phyloP scores from a whole-genome alignment of 257 asterid genomes.

The Anisodus tanguticus region DNA sequence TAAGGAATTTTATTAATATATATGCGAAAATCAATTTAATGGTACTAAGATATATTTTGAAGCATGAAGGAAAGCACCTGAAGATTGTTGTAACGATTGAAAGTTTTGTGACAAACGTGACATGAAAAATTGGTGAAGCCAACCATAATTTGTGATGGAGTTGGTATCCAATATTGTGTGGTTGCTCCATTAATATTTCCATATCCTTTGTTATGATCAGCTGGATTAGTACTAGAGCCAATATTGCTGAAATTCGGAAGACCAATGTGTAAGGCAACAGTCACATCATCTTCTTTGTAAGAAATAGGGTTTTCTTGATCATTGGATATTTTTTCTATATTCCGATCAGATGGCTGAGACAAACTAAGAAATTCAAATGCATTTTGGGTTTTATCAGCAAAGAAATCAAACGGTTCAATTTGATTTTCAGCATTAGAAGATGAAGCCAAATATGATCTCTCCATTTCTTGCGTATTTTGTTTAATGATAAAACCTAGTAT shows the following conservation, averaged over 20 bases:
- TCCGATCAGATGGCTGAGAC: constrained; percentile 28
- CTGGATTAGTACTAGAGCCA: neutral
- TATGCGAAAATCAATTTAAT: neutral
- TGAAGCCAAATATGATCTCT: constrained; percentile 30
- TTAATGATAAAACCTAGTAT: constrained; percentile 9
- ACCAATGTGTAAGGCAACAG: constrained; percentile 55
- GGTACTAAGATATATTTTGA: neutral
- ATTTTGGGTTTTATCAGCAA: constrained; percentile 40
- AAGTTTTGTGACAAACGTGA: constrained; percentile 70
- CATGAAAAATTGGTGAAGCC: constrained; percentile 81
- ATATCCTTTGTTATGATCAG: constrained; percentile 21
- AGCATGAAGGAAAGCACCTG: constrained; percentile 47
- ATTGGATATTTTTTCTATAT: constrained; percentile 13
- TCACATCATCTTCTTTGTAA: constrained; percentile 42
- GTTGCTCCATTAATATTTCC: constrained; percentile 1
- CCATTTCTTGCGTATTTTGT: constrained; percentile 36
- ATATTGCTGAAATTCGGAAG: constrained; percentile 49
- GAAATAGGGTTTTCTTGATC: constrained; percentile 17
- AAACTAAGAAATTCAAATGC: constrained; percentile 12
- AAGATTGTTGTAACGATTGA: constrained; percentile 82
- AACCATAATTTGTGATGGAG: constrained; percentile 61
- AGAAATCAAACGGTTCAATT: constrained; percentile 58
- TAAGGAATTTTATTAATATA: too few species aligned
- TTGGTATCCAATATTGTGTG: constrained; percentile 68
- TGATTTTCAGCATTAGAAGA: constrained; percentile 29